A percentile compares a stretch with the other conserved stretches of the same genome.
phyloP scores from a whole-genome alignment of 345 rosid genomes.

The Physaria fendleri region DNA sequence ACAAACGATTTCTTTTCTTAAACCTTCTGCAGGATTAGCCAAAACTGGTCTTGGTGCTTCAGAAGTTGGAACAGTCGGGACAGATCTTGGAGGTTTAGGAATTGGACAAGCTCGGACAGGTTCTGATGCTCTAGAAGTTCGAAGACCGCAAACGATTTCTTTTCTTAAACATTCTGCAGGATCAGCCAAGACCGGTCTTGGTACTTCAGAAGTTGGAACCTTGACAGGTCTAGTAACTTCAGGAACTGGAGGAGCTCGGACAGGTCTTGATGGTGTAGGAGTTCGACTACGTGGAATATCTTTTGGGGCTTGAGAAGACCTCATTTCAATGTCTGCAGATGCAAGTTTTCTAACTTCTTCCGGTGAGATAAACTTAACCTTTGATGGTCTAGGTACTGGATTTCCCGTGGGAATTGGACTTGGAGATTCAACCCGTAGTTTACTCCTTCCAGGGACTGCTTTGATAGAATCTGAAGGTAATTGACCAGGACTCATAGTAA shows the following conservation, averaged over 20 bases:
- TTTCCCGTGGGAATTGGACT: slow-evolving; percentile 22
- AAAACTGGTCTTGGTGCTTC: not conserved
- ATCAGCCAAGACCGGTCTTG: not conserved
- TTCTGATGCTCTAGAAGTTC: not conserved
- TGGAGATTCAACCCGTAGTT: slow-evolving; percentile 20
- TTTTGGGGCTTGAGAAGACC: not conserved
- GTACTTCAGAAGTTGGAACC: not conserved
- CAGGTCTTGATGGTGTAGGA: not conserved
- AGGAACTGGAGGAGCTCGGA: not conserved
- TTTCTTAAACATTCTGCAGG: too few relatives aligned
- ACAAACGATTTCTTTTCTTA: not conserved
- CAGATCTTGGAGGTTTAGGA: not conserved
- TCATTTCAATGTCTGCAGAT: not conserved
- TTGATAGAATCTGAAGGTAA: slow-evolving; percentile 20
- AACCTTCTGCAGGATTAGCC: not conserved
- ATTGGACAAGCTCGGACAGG: not conserved
- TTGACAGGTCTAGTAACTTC: not conserved
- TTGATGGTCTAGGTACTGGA: not conserved
- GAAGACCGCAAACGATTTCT: too few relatives aligned
- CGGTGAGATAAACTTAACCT: slow-evolving; percentile 20
- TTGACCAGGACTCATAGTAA: slow-evolving; percentile 10
- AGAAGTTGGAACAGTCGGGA: not conserved
- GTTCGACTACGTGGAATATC: not conserved
- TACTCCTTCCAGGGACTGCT: slow-evolving; percentile 29
- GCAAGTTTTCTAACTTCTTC: slow-evolving; percentile 15